Evolutionary conservation across 441 rosid genomes (phyloP).

Genomic region (Adansonia rubrostipa): DNA sequence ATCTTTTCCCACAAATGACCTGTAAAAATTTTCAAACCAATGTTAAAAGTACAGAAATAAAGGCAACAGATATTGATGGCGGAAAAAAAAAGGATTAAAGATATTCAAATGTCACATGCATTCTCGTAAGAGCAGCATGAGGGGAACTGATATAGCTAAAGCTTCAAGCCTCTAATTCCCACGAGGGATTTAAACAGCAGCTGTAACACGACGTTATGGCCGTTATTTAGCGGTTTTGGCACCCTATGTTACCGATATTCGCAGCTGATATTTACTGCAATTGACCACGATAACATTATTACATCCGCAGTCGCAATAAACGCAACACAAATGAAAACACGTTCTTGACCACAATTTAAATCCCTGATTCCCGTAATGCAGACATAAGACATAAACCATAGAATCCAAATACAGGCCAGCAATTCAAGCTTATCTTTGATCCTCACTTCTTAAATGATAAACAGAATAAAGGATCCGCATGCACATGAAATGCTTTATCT

Average conservation of each 20-base stretch:
- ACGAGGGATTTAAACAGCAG: too few species aligned
- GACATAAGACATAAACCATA: not conserved
- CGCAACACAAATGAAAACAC: too few species aligned
- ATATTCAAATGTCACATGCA: not conserved
- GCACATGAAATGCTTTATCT: constrained; percentile 12
- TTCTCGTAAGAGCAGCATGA: not conserved
- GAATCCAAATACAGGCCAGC: not conserved
- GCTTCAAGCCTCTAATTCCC: not conserved
- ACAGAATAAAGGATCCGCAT: not conserved
- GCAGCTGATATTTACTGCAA: too few species aligned
- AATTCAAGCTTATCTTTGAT: not conserved
- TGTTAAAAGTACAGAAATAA: constrained; percentile 7
- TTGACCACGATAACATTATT: too few species aligned
- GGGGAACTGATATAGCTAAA: not conserved
- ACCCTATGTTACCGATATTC: too few species aligned
- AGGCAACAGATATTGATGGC: not conserved
- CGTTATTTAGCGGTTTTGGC: too few species aligned
- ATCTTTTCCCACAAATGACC: constrained; percentile 98
- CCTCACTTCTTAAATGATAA: constrained; percentile 5
- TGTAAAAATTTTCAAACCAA: constrained; percentile 35
- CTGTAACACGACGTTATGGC: too few species aligned
- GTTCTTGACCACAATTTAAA: too few species aligned
- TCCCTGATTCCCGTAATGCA: not conserved
- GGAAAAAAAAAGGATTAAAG: not conserved
- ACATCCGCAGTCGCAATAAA: too few species aligned